A percentile compares a stretch with the other conserved stretches of the same genome.
These are phyloP conservation scores for Pulveroboletus sp. DNA, from an alignment of 768 basidiomycete genomes.

Conservation along the genomic window DNA sequence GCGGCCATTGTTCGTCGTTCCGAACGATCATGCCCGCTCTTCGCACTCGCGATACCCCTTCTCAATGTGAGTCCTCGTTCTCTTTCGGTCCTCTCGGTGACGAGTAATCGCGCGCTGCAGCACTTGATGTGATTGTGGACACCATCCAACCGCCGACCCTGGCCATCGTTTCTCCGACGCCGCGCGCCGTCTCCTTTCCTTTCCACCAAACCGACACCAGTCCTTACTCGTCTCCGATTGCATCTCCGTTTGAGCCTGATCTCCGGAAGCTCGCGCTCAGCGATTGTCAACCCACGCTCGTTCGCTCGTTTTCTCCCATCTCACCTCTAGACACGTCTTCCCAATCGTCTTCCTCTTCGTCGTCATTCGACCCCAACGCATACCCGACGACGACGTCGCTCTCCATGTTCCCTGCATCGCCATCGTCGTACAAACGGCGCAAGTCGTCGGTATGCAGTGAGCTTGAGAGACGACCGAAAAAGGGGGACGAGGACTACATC, in stretches of 20 bases:
- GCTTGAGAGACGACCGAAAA: constrained; percentile 47
- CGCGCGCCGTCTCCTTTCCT: constrained; percentile 48
- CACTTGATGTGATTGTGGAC: constrained; percentile 75
- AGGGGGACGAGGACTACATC: constrained; percentile 80
- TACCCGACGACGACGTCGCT: constrained; percentile 31
- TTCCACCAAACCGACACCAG: constrained; percentile 40
- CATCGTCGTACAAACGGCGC: constrained; percentile 46
- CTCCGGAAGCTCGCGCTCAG: constrained; percentile 44
- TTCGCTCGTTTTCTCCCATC: constrained; percentile 42
- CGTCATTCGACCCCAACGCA: constrained; percentile 39
- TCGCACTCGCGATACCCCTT: constrained; percentile 72
- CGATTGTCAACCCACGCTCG: constrained; percentile 39
- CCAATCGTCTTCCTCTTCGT: constrained; percentile 37
- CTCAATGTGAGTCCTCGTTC: constrained; percentile 38
- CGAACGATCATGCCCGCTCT: constrained; percentile 69
- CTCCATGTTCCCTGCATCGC: constrained; percentile 32
- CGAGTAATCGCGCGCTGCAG: constrained; percentile 35
- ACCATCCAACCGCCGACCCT: constrained; percentile 50
- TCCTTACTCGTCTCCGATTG: constrained; percentile 63
- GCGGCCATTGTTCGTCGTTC: constrained; percentile 33
- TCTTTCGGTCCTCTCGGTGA: too few relatives aligned
- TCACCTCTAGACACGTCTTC: constrained; percentile 24
- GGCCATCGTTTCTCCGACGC: constrained; percentile 58
- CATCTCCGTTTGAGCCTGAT: constrained; percentile 73
- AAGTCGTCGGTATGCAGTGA: constrained; percentile 46